Conservation (phyloP, 805 yeast species). For the Starmerella kuoi region DNA sequence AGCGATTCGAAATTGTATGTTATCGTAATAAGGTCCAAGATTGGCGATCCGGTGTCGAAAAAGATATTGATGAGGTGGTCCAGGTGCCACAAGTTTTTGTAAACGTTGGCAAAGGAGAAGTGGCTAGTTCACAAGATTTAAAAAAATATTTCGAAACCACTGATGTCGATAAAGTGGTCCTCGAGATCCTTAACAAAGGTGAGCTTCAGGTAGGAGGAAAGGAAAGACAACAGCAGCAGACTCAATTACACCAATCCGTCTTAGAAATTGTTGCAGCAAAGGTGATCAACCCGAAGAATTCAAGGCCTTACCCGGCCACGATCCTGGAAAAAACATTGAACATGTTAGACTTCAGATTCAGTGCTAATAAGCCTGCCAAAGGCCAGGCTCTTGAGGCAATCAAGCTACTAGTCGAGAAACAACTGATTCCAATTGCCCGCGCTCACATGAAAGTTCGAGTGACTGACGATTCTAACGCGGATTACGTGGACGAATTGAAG, state of each 20-base stretch:
- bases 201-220: conserved; percentile 90
- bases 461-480: conserved; percentile 34
- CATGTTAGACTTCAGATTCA: conserved; percentile 60
- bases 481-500: conserved; percentile 34
- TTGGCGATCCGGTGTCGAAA: conserved; percentile 77
- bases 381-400: conserved; percentile 88
- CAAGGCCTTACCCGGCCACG: conserved; percentile 85
- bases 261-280: conserved; percentile 73
- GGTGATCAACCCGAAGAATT: conserved; percentile 80
- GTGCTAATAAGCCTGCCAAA: conserved; percentile 57
- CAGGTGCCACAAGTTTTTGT: conserved; percentile 91
- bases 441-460: conserved; percentile 83
- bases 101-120: conserved; percentile 89
- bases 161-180: conserved; percentile 59
- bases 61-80: conserved; percentile 86
- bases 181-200: conserved; percentile 77
- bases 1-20: conserved; percentile 89
- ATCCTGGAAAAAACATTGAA: conserved; percentile 80
- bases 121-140: conserved; percentile 78
- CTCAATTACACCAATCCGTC: conserved; percentile 69
- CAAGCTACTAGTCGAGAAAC: conserved; percentile 58
- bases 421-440: conserved; percentile 82
- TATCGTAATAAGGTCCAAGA: conserved; percentile 96
- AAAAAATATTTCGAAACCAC: conserved; percentile 61
- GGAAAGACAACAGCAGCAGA: conserved; percentile 67